A percentile compares a stretch with the other conserved stretches of the same genome.
These are phyloP conservation scores for Wolfiporia cocos DNA, from an alignment of 1,284 basidiomycete species.

Conservation along the genomic window DNA sequence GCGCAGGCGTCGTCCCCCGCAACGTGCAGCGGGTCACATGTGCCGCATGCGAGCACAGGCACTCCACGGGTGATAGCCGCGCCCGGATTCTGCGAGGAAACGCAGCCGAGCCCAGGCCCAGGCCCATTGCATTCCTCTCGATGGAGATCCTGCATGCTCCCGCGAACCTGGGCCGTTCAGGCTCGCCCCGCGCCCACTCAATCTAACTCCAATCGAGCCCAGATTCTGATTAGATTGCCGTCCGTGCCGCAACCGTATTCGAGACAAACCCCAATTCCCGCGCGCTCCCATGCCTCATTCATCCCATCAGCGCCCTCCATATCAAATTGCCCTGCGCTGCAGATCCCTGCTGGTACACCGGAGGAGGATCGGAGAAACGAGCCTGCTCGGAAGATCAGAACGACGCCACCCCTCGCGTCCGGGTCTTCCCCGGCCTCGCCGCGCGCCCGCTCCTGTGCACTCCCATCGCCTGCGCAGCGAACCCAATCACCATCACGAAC, in stretches of 20 bases:
- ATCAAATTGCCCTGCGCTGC: neutral
- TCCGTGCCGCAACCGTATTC: constrained; percentile 4
- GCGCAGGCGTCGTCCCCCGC: neutral
- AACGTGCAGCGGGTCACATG: constrained; percentile 6
- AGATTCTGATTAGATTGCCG: constrained; percentile 19
- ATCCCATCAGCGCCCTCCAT: too few relatives aligned
- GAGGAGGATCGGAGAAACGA: constrained; percentile 4
- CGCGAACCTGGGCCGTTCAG: too few relatives aligned
- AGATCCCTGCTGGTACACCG: constrained; percentile 4
- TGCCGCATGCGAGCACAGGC: neutral
- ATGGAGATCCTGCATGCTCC: constrained; percentile 22
- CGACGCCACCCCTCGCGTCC: constrained; percentile 16
- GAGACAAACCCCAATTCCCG: neutral
- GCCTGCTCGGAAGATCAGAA: constrained; percentile 14
- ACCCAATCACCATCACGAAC: too few relatives aligned
- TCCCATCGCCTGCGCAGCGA: too few relatives aligned
- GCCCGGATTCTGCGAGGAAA: neutral
- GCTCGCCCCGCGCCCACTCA: too few relatives aligned
- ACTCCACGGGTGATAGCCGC: constrained; percentile 11
- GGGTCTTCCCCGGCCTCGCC: constrained; percentile 5
- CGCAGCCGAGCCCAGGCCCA: constrained; percentile 2
- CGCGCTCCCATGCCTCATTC: neutral
- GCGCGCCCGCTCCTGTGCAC: too few relatives aligned
- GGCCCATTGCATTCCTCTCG: too few relatives aligned
- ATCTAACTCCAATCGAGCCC: constrained; percentile 15